These are phyloP conservation scores for Tetrahymena thermophila DNA, from an alignment of 73 alveolate species.

Conservation along the genomic window DNA sequence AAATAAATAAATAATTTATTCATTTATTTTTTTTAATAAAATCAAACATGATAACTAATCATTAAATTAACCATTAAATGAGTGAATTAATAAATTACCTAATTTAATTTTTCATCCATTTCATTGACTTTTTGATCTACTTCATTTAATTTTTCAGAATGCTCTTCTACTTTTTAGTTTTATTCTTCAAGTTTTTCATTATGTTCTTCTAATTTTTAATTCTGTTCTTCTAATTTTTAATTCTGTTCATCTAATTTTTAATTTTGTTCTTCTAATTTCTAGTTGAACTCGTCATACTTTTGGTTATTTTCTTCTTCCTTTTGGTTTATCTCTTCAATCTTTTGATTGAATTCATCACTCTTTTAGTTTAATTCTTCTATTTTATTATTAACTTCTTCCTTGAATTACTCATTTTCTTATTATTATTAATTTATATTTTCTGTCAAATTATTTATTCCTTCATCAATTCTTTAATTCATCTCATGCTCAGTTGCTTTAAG, in stretches of 20 bases:
- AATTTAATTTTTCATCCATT: not conserved
- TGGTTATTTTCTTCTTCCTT: not conserved
- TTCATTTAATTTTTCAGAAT: not conserved
- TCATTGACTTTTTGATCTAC: not conserved
- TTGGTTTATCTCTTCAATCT: not conserved
- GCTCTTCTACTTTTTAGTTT: not conserved
- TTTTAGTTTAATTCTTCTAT: not conserved
- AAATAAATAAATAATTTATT: not conserved
- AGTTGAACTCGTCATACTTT: not conserved
- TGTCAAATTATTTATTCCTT: not conserved
- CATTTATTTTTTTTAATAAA: not conserved
- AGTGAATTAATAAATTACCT: too few species aligned
- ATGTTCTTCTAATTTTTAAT: not conserved
- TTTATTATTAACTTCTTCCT: not conserved
- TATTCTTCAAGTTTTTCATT: not conserved
- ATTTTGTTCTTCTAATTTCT: not conserved
- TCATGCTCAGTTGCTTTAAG: not conserved
- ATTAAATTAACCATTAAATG: too few species aligned
- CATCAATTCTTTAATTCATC: not conserved
- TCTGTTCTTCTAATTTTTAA: not conserved
- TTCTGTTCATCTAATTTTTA: not conserved
- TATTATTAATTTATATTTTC: not conserved
- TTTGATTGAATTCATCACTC: not conserved
- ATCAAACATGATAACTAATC: not conserved
- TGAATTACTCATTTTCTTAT: not conserved